Conservation (phyloP, 2,329 filamentous ascomycete species). For the Penicillium thymicola region DNA sequence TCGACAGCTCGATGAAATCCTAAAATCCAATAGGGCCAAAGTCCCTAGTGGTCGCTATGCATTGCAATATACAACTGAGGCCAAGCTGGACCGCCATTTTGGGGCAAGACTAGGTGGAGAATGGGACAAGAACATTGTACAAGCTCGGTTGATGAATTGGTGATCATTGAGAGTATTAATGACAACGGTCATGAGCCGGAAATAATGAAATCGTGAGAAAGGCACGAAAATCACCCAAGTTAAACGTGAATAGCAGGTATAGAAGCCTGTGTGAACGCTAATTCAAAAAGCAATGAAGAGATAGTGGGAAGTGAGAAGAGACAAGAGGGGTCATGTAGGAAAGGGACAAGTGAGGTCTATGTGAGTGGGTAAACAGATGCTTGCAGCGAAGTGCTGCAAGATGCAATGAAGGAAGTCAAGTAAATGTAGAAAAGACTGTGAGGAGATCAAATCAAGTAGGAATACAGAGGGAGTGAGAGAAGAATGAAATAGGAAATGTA, state of each 20-base stretch:
- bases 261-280: conserved; percentile 4
- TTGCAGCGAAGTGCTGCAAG: background rate
- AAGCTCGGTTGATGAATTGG: background rate
- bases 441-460: background rate
- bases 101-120: background rate
- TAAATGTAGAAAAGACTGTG: conserved; percentile 4
- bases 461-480: background rate
- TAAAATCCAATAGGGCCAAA: background rate
- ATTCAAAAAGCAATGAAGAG: background rate
- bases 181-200: background rate
- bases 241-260: conserved; percentile 8
- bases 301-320: background rate
- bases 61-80: background rate
- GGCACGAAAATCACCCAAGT: background rate
- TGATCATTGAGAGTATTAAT: conserved; percentile 2
- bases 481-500: conserved; percentile 5
- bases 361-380: background rate
- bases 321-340: conserved; percentile 2
- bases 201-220: background rate
- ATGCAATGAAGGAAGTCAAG: conserved; percentile 1
- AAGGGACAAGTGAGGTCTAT: background rate
- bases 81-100: background rate
- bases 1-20: too few species aligned
- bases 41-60: background rate
- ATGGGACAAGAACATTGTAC: background rate